A percentile compares a stretch with the other conserved stretches of the same genome.
Evolutionary conservation across 805 yeast species (phyloP).

Genomic region (Tetrapisispora arboricola): DNA sequence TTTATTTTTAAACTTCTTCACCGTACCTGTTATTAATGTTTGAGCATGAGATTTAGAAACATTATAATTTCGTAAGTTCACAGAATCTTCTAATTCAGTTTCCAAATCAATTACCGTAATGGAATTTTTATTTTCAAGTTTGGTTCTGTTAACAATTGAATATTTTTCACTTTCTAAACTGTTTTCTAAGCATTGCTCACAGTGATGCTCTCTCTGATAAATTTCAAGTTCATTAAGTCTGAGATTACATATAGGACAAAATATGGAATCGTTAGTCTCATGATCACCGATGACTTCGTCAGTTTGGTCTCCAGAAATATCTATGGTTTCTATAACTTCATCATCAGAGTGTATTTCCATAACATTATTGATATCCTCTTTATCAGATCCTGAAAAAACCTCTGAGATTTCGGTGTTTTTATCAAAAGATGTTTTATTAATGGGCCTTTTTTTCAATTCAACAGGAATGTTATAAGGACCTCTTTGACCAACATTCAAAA

Average conservation of each 20-base stretch:
- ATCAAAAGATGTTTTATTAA: not conserved
- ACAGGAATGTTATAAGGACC: not conserved
- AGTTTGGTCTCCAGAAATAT: not conserved
- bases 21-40: not conserved
- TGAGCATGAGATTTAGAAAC: not conserved
- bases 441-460: slow-evolving; percentile 6
- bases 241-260: slow-evolving; percentile 45
- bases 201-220: slow-evolving; percentile 41
- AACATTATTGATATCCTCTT: not conserved
- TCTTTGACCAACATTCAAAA: slow-evolving; percentile 5
- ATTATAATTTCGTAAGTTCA: not conserved
- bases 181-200: slow-evolving; percentile 39
- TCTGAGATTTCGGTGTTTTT: slow-evolving; percentile 2
- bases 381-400: not conserved
- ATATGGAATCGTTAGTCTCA: not conserved
- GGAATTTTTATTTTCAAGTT: not conserved
- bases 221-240: slow-evolving; percentile 32
- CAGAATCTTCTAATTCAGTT: not conserved
- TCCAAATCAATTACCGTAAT: not conserved
- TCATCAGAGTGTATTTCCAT: not conserved
- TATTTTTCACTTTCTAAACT: not conserved
- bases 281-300: slow-evolving; percentile 1
- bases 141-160: not conserved
- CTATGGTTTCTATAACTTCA: not conserved
- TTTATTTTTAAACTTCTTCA: not conserved